These are phyloP conservation scores for Rubroboletus pulcherrimus DNA, from an alignment of 768 basidiomycete species.

Conservation along the genomic window DNA sequence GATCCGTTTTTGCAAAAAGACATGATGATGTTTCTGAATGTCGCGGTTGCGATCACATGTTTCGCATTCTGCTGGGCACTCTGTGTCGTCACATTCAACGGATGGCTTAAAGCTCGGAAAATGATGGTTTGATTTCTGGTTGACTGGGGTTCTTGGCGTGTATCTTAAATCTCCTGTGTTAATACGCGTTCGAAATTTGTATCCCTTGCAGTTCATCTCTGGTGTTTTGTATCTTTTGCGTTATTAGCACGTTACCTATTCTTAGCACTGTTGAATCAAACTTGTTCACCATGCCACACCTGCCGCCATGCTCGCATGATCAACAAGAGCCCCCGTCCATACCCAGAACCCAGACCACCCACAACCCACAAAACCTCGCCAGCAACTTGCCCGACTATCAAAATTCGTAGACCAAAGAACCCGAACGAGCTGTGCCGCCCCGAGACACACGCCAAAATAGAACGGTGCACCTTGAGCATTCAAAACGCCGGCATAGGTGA, in stretches of 20 bases:
- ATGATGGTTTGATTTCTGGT: conserved; percentile 14
- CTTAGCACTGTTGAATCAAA: neutral
- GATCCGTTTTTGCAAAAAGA: conserved; percentile 38
- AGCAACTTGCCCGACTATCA: conserved; percentile 72
- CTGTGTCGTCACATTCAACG: conserved; percentile 72
- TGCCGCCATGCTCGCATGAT: conserved; percentile 45
- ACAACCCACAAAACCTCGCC: conserved; percentile 85
- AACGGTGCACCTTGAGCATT: conserved; percentile 77
- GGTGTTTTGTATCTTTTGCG: neutral
- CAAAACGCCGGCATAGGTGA: conserved; percentile 76
- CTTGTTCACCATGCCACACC: conserved; percentile 3
- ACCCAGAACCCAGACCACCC: conserved; percentile 87
- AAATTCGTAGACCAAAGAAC: conserved; percentile 76
- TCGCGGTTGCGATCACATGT: conserved; percentile 82
- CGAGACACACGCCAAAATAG: conserved; percentile 72
- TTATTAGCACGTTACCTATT: neutral
- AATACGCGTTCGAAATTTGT: neutral
- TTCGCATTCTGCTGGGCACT: conserved; percentile 85
- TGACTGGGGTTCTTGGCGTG: neutral
- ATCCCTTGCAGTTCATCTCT: neutral
- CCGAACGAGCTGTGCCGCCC: conserved; percentile 72
- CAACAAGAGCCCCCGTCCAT: conserved; percentile 74
- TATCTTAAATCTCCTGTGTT: neutral
- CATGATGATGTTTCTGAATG: conserved; percentile 86
- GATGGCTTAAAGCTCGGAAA: conserved; percentile 60